phyloP scores from a whole-genome alignment of 2,329 filamentous ascomycete species.

The Fusarium pseudograminearum region DNA sequence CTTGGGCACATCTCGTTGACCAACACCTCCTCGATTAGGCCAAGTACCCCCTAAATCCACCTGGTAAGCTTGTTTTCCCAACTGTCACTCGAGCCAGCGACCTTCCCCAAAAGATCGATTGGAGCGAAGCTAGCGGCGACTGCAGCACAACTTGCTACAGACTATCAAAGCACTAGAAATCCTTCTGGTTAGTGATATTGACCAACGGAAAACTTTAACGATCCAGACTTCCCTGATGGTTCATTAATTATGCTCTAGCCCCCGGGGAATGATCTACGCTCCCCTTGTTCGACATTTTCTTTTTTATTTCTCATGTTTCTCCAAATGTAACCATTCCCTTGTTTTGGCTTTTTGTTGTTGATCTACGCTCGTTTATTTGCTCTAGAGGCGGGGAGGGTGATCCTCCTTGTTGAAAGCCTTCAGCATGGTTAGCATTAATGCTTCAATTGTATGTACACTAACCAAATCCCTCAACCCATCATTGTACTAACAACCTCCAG shows the following conservation, averaged over 20 bases:
- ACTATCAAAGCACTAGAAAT: neutral
- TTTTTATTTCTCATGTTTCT: neutral
- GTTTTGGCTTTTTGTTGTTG: neutral
- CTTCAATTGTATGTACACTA: neutral
- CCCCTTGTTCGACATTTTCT: neutral
- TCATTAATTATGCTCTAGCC: neutral
- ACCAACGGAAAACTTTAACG: neutral
- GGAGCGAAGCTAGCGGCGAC: neutral
- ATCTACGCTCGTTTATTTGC: neutral
- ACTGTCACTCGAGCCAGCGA: neutral
- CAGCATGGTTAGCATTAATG: neutral
- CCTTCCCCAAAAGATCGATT: neutral
- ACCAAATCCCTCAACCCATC: neutral
- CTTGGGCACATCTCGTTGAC: neutral
- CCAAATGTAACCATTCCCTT: neutral
- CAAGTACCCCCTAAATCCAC: neutral
- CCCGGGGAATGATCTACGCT: neutral
- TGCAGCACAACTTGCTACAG: neutral
- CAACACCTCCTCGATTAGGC: neutral
- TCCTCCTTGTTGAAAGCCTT: neutral
- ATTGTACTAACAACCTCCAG: neutral
- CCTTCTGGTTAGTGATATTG: neutral
- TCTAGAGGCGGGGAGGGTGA: neutral
- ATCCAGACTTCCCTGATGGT: neutral
- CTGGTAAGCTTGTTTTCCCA: neutral